Percentiles rank a stretch among this genome's conserved stretches.
Conservation (phyloP, 2,329 filamentous ascomycete genomes). For the Trichoderma aggressivum region DNA sequence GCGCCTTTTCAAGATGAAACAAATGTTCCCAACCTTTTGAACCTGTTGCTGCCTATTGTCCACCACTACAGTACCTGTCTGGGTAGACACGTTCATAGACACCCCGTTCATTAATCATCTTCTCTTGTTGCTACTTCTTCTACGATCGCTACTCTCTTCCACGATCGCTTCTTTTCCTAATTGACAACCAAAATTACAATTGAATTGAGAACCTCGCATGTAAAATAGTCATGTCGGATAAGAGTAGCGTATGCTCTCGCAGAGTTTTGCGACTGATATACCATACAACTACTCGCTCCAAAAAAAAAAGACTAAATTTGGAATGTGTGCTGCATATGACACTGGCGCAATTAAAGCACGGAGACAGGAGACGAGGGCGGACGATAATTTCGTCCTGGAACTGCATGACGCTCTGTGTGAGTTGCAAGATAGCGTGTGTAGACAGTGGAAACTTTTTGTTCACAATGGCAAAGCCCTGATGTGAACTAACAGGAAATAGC, state of each 20-base stretch:
- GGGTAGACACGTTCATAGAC: background rate
- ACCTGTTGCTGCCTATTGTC: background rate
- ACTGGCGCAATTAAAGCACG: background rate
- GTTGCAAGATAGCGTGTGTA: background rate
- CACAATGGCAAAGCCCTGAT: background rate
- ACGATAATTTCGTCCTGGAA: background rate
- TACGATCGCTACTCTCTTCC: too few species aligned
- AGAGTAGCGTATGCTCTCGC: background rate
- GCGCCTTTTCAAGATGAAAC: background rate
- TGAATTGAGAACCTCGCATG: background rate
- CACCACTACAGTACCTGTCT: too few species aligned
- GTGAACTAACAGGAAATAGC: background rate
- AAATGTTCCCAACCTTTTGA: background rate
- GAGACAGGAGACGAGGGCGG: background rate
- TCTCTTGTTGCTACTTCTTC: background rate
- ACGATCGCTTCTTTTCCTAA: too few species aligned
- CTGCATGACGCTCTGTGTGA: background rate
- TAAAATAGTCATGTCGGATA: background rate
- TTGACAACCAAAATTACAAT: background rate
- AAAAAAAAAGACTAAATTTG: background rate
- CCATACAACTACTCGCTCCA: background rate
- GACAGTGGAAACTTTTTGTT: background rate
- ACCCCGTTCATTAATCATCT: background rate
- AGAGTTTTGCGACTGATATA: background rate
- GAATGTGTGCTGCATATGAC: background rate